Evolutionary conservation across 441 rosid species (phyloP), one percentile per base, ranked within the genome.

Genomic region (Heliophila coronopifolia): DNA sequence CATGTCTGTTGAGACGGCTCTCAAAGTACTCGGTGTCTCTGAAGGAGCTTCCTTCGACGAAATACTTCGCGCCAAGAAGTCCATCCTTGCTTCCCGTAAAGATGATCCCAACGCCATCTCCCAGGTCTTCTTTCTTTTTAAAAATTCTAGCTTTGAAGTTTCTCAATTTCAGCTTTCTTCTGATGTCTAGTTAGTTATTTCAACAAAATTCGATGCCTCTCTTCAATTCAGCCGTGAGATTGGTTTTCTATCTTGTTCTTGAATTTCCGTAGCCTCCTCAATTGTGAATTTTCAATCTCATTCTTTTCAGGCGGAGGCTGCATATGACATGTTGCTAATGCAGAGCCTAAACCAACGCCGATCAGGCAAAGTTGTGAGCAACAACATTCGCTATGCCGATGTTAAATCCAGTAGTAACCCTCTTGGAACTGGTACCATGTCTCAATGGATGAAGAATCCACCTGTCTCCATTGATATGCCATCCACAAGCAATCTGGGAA

Each of bases 321-420:
- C 98, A 7, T 87, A 87, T 69, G 96, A 92, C 61, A 87, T 92
- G 98, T 50, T 92, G 73, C 95, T 87, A 58, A 87, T 87, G 98
- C 78, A 72, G 63, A 91, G 96, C 68, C 73, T 91, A 33, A 80
- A 83, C 55, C 98, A 76, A 73, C 85, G 98, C 26, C 84, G 77
- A 67, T 73, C 93, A 22, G 98, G 96, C 47, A 92, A 83, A 71
- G 96, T 87, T 26, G 77, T 69, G 32, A 69, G 71, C 68, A 81
- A 79, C 70, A 75, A 61, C 66, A 72, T 92, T 27, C 84, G 91
- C 4, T 91, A 79, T 67, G 98, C 98, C 6, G 96, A 91, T 74
- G 98, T 91, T 57, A 87, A 84, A 68, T 73, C 88, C 22, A 70
- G 43, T 19, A 65, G n/a, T n/a, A n/a, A 48, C 45, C 46, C 83